These are phyloP conservation scores for Nannochloris sp. DNA, from an alignment of 139 green algal genomes.

Conservation along the genomic window DNA sequence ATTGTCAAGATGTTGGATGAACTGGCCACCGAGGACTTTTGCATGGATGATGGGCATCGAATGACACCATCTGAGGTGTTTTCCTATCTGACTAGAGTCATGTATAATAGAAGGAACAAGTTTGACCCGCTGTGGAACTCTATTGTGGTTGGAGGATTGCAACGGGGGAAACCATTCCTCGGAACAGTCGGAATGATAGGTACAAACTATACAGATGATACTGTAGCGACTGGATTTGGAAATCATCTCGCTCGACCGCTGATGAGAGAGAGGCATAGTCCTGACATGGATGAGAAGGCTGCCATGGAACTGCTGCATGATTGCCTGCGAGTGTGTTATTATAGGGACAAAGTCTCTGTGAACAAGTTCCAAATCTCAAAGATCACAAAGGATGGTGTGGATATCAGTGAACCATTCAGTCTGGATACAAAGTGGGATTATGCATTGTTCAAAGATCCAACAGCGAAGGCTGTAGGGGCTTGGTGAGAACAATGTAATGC, in stretches of 20 bases:
- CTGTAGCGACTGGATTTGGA: conserved; percentile 77
- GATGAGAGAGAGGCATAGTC: conserved; percentile 74
- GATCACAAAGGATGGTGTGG: conserved; percentile 55
- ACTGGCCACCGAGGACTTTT: conserved; percentile 81
- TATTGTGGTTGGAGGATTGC: conserved; percentile 76
- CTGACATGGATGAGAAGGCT: conserved; percentile 88
- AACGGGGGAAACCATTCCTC: conserved; percentile 62
- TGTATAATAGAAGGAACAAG: conserved; percentile 92
- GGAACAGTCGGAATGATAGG: conserved; percentile 87
- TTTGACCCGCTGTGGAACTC: conserved; percentile 96
- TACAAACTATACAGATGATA: conserved; percentile 62
- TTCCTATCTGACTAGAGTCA: conserved; percentile 82
- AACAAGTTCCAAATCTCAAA: conserved; percentile 92
- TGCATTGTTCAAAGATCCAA: conserved; percentile 45
- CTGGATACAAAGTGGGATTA: conserved; percentile 84
- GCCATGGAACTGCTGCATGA: conserved; percentile 75
- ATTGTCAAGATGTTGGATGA: conserved; percentile 83
- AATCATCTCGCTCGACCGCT: conserved; percentile 85
- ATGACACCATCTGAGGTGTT: conserved; percentile 68
- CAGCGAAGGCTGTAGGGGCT: conserved; percentile 23
- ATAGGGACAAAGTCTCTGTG: conserved; percentile 89
- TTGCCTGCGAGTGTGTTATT: conserved; percentile 85
- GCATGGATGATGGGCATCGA: conserved; percentile 74
- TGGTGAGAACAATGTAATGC: conserved; percentile 15
- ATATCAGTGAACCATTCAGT: conserved; percentile 81